Evolutionary conservation across 139 green algal genomes (phyloP).

Genomic region (Eudorina sp.): DNA sequence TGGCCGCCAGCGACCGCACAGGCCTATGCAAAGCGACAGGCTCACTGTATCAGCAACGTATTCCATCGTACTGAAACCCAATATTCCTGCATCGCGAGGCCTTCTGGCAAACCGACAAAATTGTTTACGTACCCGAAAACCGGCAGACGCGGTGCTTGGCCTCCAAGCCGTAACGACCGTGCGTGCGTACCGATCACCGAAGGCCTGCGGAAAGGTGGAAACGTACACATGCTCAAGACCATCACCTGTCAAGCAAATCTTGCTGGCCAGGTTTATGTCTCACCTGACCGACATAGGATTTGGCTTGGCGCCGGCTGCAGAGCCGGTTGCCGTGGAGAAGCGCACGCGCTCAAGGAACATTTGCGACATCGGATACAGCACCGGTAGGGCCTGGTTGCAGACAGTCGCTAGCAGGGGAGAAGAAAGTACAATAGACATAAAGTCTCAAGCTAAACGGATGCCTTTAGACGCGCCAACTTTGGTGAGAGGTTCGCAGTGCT

Average conservation of each 20-base stretch:
- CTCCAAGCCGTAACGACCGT: neutral
- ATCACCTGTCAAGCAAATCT: neutral
- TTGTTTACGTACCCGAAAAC: neutral
- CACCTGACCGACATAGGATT: neutral
- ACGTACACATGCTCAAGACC: neutral
- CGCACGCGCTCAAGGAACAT: neutral
- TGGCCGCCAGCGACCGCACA: neutral
- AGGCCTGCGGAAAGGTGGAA: neutral
- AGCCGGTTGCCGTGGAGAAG: neutral
- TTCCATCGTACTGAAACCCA: too few species aligned
- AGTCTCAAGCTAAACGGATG: neutral
- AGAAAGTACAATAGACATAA: slow-evolving; percentile 23
- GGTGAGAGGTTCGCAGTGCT: neutral
- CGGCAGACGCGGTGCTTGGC: neutral
- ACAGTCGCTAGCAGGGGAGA: neutral
- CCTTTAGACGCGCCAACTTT: neutral
- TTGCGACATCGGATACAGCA: neutral
- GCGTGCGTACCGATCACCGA: neutral
- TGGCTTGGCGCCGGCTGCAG: neutral
- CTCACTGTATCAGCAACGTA: too few species aligned
- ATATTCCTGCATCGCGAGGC: too few species aligned
- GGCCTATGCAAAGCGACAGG: neutral
- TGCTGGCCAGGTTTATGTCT: too few species aligned
- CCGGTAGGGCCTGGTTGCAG: slow-evolving; percentile 19
- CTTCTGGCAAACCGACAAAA: too few species aligned